Evolutionary conservation across 2,329 filamentous ascomycete genomes (phyloP), one percentile per base, ranked within the genome.

Genomic region (Leptoxyphium fumago): DNA sequence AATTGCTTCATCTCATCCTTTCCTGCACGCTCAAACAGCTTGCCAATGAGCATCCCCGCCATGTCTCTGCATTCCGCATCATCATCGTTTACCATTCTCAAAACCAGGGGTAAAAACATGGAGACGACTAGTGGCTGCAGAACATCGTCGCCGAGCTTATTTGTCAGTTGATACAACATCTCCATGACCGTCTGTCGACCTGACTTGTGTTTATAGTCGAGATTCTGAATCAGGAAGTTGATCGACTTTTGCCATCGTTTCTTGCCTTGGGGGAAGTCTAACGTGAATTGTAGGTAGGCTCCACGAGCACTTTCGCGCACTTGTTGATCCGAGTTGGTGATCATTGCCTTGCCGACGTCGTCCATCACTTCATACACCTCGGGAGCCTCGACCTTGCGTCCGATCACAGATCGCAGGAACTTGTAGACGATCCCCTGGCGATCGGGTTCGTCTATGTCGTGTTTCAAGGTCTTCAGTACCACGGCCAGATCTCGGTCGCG

Each of bases 121-220:
- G 78, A 82, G 1, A 77, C 77, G 0, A 85, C 73, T 29, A 94
- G 75, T 51, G 94, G 84, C 59, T 93, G 85, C 7, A 88, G 77
- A 39, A 88, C 77, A 21, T 87, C 82, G 34, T 86, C 77, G 0
- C 82, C 81, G 4, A 88, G 80, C 64, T 95, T 96, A 50, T 77
- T 79, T 17, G 96, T 70, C n/a, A 98, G 70, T 38, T 88, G 71
- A 57, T 94, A 82, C 39, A 95, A 72, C 2, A 89, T 78, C 64
- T 98, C 91, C 77, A 98, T 85, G 26, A 95, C 85, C 1, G 88
- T 95, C 48, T 94, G 72, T 32, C 93, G 77, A 26, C 91, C 91
- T 47, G 91, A 84, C 52, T 87, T 80, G 55, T 93, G 79, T 38
- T 89, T 78, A 61, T 95, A 98, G 47, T 89, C 81, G 50, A 98